Base-by-base conservation (phyloP, 768 basidiomycete genomes). In the Pisolithus orientalis region DNA sequence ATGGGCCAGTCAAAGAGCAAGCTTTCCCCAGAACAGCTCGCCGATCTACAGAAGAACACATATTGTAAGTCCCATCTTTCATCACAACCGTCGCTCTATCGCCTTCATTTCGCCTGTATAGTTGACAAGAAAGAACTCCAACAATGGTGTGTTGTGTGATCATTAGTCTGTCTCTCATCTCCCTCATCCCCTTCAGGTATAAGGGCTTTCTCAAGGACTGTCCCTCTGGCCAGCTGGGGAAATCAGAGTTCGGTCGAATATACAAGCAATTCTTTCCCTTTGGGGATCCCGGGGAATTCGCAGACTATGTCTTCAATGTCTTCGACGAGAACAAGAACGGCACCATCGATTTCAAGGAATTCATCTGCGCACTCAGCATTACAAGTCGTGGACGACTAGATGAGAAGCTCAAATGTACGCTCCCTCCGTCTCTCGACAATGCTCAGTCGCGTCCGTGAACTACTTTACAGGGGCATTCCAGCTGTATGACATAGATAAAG, bases 181-280 rank as follows among this genome's bases (percentile, higher is more conserved):
- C 49, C 39, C 51, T 38, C 48, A 34, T 49, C 39, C 38, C 34
- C 47, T 44, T 52, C 52, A 95, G 91, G 94, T 95, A 98, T 80
- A 98, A 98, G 72, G 96, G 96, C 44, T 99, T 98, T 75, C 83
- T 95, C 65, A 96, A 94, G 72, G 96, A 99, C 72, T 99, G 96
- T 67, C 96, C 96, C 1, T 89, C 92, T 4, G 96, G 96, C 39
- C 90, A 94, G 59, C 83, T 99, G 63, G 90, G 97, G 80, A 96
- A 92, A 77, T 76, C 82, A 51, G 94, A 94, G 68, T 99, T 99
- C 74, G 80, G 87, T 63, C 85, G 87, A 70, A 99, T 99, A 77
- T 99, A 98, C 80, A 93, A 94, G 67, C 96, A 98, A 70, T 99
- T 99, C 87, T 99, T 99, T 78, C 96, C 96, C 25, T 99, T 99